phyloP scores from a whole-genome alignment of 352 stramenopile genomes.

The Globisporangium iwayamae region DNA sequence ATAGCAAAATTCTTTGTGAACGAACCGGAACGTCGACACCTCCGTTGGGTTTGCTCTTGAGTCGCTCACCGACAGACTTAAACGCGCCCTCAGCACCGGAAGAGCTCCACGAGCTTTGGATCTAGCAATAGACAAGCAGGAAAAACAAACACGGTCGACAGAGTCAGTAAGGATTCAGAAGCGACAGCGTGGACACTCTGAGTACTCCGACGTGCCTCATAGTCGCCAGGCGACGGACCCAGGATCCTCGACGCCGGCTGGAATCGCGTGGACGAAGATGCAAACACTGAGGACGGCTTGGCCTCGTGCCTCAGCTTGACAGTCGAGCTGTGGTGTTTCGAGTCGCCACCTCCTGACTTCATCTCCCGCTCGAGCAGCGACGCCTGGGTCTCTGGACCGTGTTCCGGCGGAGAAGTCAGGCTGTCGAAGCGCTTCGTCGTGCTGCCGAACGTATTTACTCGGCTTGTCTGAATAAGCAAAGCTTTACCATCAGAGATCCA shows the following conservation, averaged over 20 bases:
- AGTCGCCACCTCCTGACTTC: conserved; percentile 26
- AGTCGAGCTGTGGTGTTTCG: conserved; percentile 13
- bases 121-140: conserved; percentile 23
- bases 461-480: conserved; percentile 36
- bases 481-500: not conserved
- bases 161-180: not conserved
- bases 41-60: conserved; percentile 32
- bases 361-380: conserved; percentile 63
- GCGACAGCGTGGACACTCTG: too few relatives aligned
- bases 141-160: too few relatives aligned
- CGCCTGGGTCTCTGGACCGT: conserved; percentile 30
- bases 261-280: conserved; percentile 58
- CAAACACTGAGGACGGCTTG: conserved; percentile 64
- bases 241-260: conserved; percentile 27
- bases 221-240: conserved; percentile 61
- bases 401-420: conserved; percentile 21
- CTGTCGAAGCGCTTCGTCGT: conserved; percentile 77
- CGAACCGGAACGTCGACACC: conserved; percentile 44
- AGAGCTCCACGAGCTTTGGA: conserved; percentile 60
- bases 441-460: conserved; percentile 64
- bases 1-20: not conserved
- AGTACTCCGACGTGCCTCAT: conserved; percentile 38
- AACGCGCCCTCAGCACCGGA: conserved; percentile 58
- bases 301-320: conserved; percentile 23
- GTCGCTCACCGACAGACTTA: conserved; percentile 59